Base-by-base conservation (phyloP, 2,329 filamentous ascomycete species). In the Fusarium luffae region DNA sequence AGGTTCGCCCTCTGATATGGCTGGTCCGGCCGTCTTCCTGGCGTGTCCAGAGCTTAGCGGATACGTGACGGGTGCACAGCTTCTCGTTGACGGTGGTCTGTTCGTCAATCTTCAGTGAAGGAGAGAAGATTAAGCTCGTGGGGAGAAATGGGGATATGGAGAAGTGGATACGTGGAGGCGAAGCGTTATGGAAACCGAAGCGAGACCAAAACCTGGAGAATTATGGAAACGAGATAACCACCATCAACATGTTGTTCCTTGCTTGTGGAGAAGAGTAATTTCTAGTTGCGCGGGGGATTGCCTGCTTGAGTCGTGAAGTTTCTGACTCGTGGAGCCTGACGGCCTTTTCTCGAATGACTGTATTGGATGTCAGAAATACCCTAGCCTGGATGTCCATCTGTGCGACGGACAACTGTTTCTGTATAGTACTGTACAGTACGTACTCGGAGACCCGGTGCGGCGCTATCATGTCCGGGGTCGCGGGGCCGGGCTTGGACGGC, bases 81-180 rank as follows among this genome's bases (percentile, higher is more conserved):
- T 97, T 71, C 79, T 97, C 68, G 94, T 97, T 16, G 94, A 97
- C 80, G 94, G 94, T 13, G 94, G 94, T 0, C 79, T 95, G 66
- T 97, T 96, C 84, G 94, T 97, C 18, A 97, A 97, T 80, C 82
- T 97, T 73, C 93, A 96, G 80, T 95, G 80, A 77, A 49, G 67
- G 59, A 59, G 63, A 54, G 59, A 70, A 55, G 57, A 71, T 67
- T 54, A 56, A 72, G 64, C 61, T 60, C 54, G 43, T 59, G 57
- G 65, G 23, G 51, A 68, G 67, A 67, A 66, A 56, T 71, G 54
- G 54, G 40, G 60, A 54, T 28, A 59, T 59, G 56, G 54, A 55
- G 57, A 47, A 56, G 46, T 59, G 63, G 61, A 47, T 59, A 71
- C 41, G 59, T 21, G 54, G 63, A 62, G 67, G 41, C 43, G 52